Evolutionary conservation across 345 rosid genomes (phyloP).

Genomic region (Sapria himalayana): DNA sequence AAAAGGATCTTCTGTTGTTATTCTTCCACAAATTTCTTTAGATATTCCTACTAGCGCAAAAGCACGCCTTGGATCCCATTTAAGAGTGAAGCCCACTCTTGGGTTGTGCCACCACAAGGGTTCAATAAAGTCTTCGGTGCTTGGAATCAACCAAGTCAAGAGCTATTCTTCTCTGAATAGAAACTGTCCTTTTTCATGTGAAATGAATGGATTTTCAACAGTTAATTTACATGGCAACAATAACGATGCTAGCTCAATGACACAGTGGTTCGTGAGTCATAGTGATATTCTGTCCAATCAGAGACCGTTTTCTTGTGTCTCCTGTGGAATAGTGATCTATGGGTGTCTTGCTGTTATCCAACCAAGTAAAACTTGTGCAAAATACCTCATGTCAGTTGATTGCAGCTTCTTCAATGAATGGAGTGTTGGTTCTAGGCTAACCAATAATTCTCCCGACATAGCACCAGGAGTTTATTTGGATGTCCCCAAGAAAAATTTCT

Average conservation of each 20-base stretch:
- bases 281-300: conserved; percentile 55
- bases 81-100: conserved; percentile 18
- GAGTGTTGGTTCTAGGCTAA: conserved; percentile 39
- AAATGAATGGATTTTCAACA: conserved; percentile 23
- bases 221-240: too few relatives aligned
- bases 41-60: conserved; percentile 52
- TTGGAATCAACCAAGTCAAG: conserved; percentile 16
- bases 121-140: conserved; percentile 16
- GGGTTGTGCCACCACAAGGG: conserved; percentile 19
- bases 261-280: too few relatives aligned
- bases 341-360: conserved; percentile 71
- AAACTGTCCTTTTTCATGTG: conserved; percentile 40
- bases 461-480: too few relatives aligned
- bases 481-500: conserved; percentile 14
- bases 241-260: too few relatives aligned
- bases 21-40: conserved; percentile 60
- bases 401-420: conserved; percentile 82
- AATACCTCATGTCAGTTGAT: conserved; percentile 80
- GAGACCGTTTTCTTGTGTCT: conserved; percentile 77
- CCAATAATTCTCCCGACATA: conserved; percentile 13
- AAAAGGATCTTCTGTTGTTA: conserved; percentile 50
- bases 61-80: conserved; percentile 45
- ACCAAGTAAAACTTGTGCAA: conserved; percentile 66
- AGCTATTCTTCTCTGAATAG: conserved; percentile 29
- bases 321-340: conserved; percentile 77